These are phyloP conservation scores for Cyphellophora attinorum DNA, from an alignment of 2,329 filamentous ascomycete genomes.

Conservation along the genomic window DNA sequence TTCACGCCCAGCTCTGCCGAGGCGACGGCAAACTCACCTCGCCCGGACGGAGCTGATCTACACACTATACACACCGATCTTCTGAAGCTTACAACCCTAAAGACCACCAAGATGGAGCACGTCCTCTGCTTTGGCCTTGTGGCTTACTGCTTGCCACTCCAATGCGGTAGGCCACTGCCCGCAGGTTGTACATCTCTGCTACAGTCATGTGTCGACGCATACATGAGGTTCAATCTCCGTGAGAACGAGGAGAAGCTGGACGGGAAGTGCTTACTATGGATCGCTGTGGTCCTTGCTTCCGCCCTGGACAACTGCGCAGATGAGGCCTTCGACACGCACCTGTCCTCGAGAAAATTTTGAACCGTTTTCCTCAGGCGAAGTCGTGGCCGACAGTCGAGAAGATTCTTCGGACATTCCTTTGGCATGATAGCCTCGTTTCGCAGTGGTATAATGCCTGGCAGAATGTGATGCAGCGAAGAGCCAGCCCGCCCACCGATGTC, in stretches of 20 bases:
- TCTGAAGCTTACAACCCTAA: conserved; percentile 7
- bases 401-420: conserved; percentile 10
- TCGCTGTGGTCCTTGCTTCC: conserved; percentile 6
- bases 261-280: conserved; percentile 11
- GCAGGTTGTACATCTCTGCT: neutral
- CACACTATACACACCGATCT: conserved; percentile 10
- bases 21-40: conserved; percentile 3
- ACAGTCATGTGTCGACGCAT: conserved; percentile 6
- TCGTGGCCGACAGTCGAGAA: conserved; percentile 7
- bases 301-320: conserved; percentile 6
- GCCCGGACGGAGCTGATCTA: conserved; percentile 3
- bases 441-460: conserved; percentile 9
- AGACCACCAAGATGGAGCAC: conserved; percentile 9
- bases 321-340: conserved; percentile 3
- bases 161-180: conserved; percentile 4
- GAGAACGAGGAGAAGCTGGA: conserved; percentile 9
- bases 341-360: conserved; percentile 8
- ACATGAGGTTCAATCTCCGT: conserved; percentile 6
- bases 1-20: conserved; percentile 6
- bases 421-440: conserved; percentile 7
- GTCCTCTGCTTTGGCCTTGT: conserved; percentile 10
- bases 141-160: conserved; percentile 9
- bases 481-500: conserved; percentile 1
- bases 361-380: conserved; percentile 9
- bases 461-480: conserved; percentile 5